Conservation (phyloP, 441 rosid species). For the Erysimum cheiri region DNA sequence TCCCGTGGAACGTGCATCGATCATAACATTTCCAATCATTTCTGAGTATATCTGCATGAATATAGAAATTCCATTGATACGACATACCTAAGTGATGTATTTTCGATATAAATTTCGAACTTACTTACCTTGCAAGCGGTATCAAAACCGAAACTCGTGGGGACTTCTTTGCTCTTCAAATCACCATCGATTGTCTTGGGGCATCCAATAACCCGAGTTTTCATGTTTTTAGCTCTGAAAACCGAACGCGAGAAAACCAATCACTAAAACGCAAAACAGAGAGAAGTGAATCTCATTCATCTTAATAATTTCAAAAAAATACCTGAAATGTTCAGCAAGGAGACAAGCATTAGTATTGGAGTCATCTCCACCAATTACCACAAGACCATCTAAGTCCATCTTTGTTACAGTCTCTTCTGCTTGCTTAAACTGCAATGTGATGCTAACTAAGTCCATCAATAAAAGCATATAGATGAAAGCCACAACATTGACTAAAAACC, state of each 20-base stretch:
- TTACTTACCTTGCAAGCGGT: conserved; percentile 93
- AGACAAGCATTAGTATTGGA: conserved; percentile 98
- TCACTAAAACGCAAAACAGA: conserved; percentile 2
- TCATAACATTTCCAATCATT: conserved; percentile 99
- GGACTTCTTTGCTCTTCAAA: conserved; percentile 95
- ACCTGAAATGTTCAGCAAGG: conserved; percentile 94
- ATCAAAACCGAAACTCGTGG: conserved; percentile 94
- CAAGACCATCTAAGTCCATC: conserved; percentile 88
- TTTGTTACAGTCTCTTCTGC: conserved; percentile 87
- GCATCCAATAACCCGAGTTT: conserved; percentile 88
- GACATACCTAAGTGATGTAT: conserved; percentile 26
- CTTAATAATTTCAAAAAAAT: neutral
- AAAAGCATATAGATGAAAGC: neutral
- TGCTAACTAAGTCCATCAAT: neutral
- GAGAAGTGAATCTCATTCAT: neutral
- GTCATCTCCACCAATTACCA: conserved; percentile 98
- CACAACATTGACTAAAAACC: neutral
- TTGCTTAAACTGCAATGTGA: conserved; percentile 70
- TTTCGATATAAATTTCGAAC: conserved; percentile 57
- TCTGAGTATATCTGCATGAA: conserved; percentile 83
- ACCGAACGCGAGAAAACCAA: conserved; percentile 43
- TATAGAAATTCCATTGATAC: neutral
- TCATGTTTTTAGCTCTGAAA: conserved; percentile 76
- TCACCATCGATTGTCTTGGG: conserved; percentile 99
- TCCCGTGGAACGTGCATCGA: conserved; percentile 97